A percentile compares a stretch with the other conserved stretches of the same genome.
These are phyloP conservation scores for Calonectria hawksworthii DNA, from an alignment of 2,329 filamentous ascomycete genomes.

Conservation along the genomic window DNA sequence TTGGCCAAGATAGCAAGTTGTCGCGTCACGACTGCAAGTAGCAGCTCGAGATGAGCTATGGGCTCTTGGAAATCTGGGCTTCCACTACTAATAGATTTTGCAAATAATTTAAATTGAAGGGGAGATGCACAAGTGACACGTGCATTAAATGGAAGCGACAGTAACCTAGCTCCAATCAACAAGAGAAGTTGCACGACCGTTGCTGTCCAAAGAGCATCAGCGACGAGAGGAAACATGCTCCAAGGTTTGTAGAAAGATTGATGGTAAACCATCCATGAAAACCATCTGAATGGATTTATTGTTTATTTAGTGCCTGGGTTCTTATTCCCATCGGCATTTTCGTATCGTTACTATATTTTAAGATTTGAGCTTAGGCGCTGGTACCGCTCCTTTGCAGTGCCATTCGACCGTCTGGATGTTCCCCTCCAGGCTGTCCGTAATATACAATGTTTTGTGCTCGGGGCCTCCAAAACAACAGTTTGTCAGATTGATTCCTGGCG, in stretches of 20 bases:
- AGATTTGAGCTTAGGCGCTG: conserved; percentile 8
- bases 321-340: not conserved
- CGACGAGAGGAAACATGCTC: no score
- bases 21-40: no score
- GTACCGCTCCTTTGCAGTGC: conserved; percentile 47
- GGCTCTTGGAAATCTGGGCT: not conserved
- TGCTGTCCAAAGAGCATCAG: no score
- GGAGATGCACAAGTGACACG: not conserved
- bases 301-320: not conserved
- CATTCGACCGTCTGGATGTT: conserved; percentile 51
- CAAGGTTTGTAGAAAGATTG: no score
- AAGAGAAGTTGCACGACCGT: no score
- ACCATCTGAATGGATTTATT: not conserved
- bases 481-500: conserved; percentile 52
- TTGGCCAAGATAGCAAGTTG: no score
- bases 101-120: not conserved
- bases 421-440: conserved; percentile 57
- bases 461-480: conserved; percentile 58
- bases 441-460: conserved; percentile 54
- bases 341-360: not conserved
- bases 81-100: not conserved
- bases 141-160: no score
- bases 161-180: no score
- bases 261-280: no score
- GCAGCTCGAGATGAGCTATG: no score